Conservation (phyloP, 495 filamentous ascomycete species). For the Aspergillus sparsus region DNA sequence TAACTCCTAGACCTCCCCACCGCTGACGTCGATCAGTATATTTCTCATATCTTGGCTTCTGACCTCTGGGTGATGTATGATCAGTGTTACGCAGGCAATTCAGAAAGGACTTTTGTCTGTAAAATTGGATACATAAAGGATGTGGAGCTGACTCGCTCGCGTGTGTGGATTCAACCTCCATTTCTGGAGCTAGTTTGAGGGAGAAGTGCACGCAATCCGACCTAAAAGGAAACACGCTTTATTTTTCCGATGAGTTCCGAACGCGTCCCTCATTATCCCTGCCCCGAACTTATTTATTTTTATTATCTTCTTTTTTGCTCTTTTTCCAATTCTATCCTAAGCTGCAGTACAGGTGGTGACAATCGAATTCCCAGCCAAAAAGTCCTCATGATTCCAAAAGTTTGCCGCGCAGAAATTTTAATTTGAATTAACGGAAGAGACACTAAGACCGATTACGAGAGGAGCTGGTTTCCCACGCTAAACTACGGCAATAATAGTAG, state of each 20-base stretch:
- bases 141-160: slow-evolving; percentile 18
- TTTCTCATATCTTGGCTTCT: slow-evolving; percentile 20
- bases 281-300: not conserved
- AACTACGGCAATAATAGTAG: not conserved
- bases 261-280: slow-evolving; percentile 9
- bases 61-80: slow-evolving; percentile 13
- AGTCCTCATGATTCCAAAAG: slow-evolving; percentile 1
- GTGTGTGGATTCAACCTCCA: slow-evolving; percentile 6
- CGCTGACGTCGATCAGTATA: slow-evolving; percentile 21
- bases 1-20: slow-evolving; percentile 11
- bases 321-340: not conserved
- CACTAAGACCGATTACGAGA: slow-evolving; percentile 4
- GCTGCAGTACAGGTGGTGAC: slow-evolving; percentile 3
- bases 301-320: too few relatives aligned
- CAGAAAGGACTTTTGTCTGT: not conserved
- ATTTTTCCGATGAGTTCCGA: slow-evolving; percentile 11
- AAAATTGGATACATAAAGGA: slow-evolving; percentile 22
- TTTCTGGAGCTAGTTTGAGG: not conserved
- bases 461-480: slow-evolving; percentile 14
- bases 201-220: slow-evolving; percentile 8
- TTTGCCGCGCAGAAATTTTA: slow-evolving; percentile 15
- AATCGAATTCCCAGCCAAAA: not conserved
- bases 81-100: slow-evolving; percentile 12
- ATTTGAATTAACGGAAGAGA: slow-evolving; percentile 4
- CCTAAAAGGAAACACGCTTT: slow-evolving; percentile 7